These are phyloP conservation scores for Candida maltosa DNA, from an alignment of 805 yeast species.

Conservation along the genomic window DNA sequence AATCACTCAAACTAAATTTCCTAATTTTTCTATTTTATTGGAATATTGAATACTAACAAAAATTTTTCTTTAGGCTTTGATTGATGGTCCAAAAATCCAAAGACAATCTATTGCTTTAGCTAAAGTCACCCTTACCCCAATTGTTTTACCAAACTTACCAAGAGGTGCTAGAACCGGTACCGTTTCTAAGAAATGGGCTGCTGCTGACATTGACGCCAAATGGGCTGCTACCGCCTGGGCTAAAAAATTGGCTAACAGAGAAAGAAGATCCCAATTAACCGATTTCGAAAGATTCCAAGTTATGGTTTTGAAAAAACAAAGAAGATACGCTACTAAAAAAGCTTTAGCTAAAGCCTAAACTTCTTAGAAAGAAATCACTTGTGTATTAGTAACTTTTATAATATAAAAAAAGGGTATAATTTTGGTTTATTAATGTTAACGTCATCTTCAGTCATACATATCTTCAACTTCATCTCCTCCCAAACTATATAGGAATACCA, in stretches of 20 bases:
- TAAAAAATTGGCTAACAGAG: slow-evolving; percentile 93
- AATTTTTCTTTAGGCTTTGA: slow-evolving; percentile 57
- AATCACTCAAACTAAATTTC: neutral
- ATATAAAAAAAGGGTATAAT: slow-evolving; percentile 1
- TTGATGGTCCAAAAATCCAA: slow-evolving; percentile 95
- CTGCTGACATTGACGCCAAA: slow-evolving; percentile 82
- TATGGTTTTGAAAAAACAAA: slow-evolving; percentile 94
- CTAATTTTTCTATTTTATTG: neutral
- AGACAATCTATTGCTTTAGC: slow-evolving; percentile 90
- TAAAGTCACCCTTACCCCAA: slow-evolving; percentile 89
- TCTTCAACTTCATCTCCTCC: neutral
- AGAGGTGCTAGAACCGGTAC: slow-evolving; percentile 90
- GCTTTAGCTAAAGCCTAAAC: slow-evolving; percentile 93
- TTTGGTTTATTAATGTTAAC: slow-evolving; percentile 18
- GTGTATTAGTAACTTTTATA: slow-evolving; percentile 6
- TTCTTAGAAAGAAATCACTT: neutral
- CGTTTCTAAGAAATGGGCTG: slow-evolving; percentile 90
- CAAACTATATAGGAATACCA: no score
- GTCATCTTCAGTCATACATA: slow-evolving; percentile 2
- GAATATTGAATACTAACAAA: slow-evolving; percentile 31
- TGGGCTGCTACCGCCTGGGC: slow-evolving; percentile 97
- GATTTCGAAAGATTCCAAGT: slow-evolving; percentile 99
- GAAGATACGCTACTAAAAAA: slow-evolving; percentile 90
- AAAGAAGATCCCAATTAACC: slow-evolving; percentile 86
- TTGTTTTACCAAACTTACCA: slow-evolving; percentile 80